phyloP scores from a whole-genome alignment of 352 stramenopile genomes.

The Pythium pyrilobum region DNA sequence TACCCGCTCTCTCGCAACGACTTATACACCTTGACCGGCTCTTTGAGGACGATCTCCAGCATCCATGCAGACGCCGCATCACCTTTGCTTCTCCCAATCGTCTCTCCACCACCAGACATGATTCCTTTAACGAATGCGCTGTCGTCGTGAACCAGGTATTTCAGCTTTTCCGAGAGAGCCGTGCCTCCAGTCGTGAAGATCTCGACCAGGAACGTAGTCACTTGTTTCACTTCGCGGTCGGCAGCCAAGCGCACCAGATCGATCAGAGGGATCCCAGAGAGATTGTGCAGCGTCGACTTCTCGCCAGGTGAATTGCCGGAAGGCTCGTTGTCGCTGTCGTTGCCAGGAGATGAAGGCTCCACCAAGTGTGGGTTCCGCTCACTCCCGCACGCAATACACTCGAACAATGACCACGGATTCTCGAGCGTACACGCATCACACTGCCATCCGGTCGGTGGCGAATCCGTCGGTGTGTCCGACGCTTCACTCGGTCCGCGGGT shows the following conservation, averaged over 20 bases:
- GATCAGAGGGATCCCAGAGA: neutral
- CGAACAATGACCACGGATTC: constrained; percentile 45
- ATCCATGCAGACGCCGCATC: neutral
- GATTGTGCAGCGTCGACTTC: neutral
- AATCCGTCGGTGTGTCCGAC: neutral
- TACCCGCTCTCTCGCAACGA: constrained; percentile 46
- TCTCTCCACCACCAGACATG: neutral
- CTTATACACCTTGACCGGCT: constrained; percentile 34
- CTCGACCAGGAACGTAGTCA: constrained; percentile 7
- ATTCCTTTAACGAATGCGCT: no score
- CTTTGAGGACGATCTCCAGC: constrained; percentile 12
- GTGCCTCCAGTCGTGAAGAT: neutral
- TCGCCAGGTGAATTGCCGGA: neutral
- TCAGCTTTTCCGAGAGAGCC: neutral
- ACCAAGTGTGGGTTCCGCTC: constrained; percentile 41
- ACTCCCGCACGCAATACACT: constrained; percentile 49
- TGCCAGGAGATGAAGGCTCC: constrained; percentile 4
- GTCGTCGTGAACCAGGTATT: neutral
- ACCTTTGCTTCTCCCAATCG: neutral
- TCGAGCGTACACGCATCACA: constrained; percentile 64
- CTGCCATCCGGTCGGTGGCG: constrained; percentile 30
- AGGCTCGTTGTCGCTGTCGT: neutral
- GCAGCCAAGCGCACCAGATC: constrained; percentile 5
- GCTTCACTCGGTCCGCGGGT: neutral
- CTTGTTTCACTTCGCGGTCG: constrained; percentile 1